These are phyloP conservation scores for Globisporangium nagaii DNA, from an alignment of 352 stramenopile genomes.

Conservation along the genomic window DNA sequence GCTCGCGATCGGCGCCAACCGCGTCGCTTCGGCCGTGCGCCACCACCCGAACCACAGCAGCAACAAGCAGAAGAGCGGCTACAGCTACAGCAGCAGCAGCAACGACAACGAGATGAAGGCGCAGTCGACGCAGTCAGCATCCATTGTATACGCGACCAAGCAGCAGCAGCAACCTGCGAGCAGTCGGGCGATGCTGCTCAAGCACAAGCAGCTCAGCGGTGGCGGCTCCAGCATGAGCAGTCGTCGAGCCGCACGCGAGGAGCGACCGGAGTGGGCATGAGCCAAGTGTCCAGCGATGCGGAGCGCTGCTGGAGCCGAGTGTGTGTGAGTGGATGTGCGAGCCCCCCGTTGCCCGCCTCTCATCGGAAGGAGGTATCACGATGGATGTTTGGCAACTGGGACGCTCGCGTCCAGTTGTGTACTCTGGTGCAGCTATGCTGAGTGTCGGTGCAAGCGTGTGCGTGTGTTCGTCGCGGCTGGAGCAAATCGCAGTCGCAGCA, in stretches of 20 bases:
- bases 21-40: neutral
- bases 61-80: neutral
- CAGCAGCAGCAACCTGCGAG: neutral
- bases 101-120: neutral
- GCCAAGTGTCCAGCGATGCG: too few relatives aligned
- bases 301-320: too few relatives aligned
- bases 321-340: neutral
- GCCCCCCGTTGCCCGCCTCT: neutral
- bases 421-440: neutral
- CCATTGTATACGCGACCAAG: conserved; percentile 10
- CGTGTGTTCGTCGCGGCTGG: neutral
- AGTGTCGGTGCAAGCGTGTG: neutral
- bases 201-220: neutral
- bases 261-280: conserved; percentile 12
- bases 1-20: neutral
- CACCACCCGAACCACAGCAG: conserved; percentile 12
- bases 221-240: neutral
- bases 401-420: neutral
- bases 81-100: neutral
- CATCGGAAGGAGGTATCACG: conserved; percentile 4
- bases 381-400: neutral
- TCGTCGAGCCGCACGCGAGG: neutral
- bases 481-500: conserved; percentile 1
- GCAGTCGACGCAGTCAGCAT: neutral
- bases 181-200: neutral